phyloP scores from a whole-genome alignment of 2,329 filamentous ascomycete genomes.

The Hymenoscyphus fructigenus region DNA sequence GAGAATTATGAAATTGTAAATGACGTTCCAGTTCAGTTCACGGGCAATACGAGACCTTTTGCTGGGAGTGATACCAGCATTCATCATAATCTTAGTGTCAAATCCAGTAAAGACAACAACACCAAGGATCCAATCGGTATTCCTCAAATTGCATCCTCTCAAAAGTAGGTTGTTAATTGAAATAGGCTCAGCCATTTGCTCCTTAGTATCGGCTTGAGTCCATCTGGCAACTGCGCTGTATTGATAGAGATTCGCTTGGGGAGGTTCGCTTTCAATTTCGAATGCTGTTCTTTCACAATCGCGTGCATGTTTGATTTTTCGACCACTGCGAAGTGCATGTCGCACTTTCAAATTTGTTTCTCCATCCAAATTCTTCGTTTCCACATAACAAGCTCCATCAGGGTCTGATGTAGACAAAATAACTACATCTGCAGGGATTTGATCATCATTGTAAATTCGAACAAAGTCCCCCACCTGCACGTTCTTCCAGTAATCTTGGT shows the following conservation, averaged over 20 bases:
- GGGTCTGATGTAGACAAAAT: constrained; percentile 90
- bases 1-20: constrained; percentile 92
- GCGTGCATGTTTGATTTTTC: constrained; percentile 78
- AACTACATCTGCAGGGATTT: constrained; percentile 89
- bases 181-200: constrained; percentile 87
- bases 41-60: constrained; percentile 90
- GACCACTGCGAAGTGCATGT: constrained; percentile 82
- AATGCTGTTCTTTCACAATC: constrained; percentile 93
- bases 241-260: constrained; percentile 91
- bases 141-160: constrained; percentile 88
- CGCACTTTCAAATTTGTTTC: constrained; percentile 97
- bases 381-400: constrained; percentile 93
- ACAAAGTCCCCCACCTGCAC: constrained; percentile 95
- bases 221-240: constrained; percentile 90
- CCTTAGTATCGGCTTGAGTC: constrained; percentile 67
- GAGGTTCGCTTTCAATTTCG: constrained; percentile 81
- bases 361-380: constrained; percentile 97
- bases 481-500: constrained; percentile 93
- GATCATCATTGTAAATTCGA: constrained; percentile 93
- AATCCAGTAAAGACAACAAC: constrained; percentile 92
- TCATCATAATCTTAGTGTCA: constrained; percentile 99
- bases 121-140: constrained; percentile 94
- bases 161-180: constrained; percentile 94
- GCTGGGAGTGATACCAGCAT: constrained; percentile 90
- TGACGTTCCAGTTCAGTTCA: constrained; percentile 94